phyloP scores from a whole-genome alignment of 176 grass and related monocot species.

The Oryza glumipatula region DNA sequence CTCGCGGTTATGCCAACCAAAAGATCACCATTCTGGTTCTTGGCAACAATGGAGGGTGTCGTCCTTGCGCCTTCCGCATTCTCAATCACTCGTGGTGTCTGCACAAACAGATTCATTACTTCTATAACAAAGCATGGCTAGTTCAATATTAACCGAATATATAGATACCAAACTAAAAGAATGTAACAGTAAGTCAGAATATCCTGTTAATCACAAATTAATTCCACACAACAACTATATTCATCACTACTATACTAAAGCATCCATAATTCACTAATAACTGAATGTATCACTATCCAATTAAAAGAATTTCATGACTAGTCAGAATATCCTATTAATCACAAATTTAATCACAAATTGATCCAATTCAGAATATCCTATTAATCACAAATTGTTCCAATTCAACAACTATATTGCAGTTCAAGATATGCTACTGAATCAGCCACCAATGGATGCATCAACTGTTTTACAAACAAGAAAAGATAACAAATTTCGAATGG shows the following conservation, averaged over 20 bases:
- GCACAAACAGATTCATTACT: constrained; percentile 32
- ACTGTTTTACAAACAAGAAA: neutral
- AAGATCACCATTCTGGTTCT: constrained; percentile 82
- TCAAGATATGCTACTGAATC: neutral
- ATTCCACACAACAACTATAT: too few relatives aligned
- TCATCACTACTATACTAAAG: neutral
- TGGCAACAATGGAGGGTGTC: constrained; percentile 92
- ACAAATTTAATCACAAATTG: neutral
- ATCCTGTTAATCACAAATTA: too few relatives aligned
- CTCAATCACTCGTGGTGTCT: constrained; percentile 86
- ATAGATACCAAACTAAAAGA: neutral
- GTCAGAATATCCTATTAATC: neutral
- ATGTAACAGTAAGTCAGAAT: neutral
- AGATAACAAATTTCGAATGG: neutral
- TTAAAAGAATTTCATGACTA: neutral
- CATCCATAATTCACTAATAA: neutral
- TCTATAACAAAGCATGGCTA: neutral
- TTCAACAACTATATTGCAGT: neutral
- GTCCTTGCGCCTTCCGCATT: constrained; percentile 94
- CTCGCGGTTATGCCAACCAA: constrained; percentile 82
- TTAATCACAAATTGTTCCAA: neutral
- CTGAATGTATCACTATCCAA: neutral
- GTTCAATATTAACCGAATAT: neutral
- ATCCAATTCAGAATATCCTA: neutral
- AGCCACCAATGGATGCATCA: neutral